Percentiles rank a stretch among this genome's conserved stretches.
Conservation (phyloP, 1,284 basidiomycete species). For the Pisolithus thermaeus region DNA sequence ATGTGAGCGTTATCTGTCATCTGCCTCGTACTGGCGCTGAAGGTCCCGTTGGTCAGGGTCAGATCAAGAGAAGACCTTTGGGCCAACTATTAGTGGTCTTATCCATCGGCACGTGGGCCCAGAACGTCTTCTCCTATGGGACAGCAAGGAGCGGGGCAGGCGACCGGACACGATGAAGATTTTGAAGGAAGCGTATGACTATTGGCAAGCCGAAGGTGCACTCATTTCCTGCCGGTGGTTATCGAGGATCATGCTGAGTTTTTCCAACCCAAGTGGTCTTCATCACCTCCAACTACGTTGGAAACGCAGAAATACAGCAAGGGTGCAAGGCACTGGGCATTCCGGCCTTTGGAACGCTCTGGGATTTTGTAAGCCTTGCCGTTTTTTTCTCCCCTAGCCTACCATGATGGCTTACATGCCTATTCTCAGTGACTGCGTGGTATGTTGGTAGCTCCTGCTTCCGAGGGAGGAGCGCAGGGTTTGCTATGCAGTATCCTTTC, state of each 20-base stretch:
- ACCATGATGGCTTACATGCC: slow-evolving; percentile 2
- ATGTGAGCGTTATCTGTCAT: slow-evolving; percentile 14
- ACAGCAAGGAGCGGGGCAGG: slow-evolving; percentile 61
- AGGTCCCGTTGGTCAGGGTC: slow-evolving; percentile 40
- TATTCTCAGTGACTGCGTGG: slow-evolving; percentile 17
- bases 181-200: slow-evolving; percentile 57
- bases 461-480: too few relatives aligned
- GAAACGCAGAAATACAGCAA: slow-evolving; percentile 69
- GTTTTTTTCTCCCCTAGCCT: slow-evolving; percentile 5
- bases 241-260: neutral
- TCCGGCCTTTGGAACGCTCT: slow-evolving; percentile 65
- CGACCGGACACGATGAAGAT: slow-evolving; percentile 75
- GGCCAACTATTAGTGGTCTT: slow-evolving; percentile 64
- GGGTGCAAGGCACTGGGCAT: slow-evolving; percentile 73
- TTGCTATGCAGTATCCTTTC: neutral
- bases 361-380: slow-evolving; percentile 56
- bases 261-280: slow-evolving; percentile 51
- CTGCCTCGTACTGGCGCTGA: slow-evolving; percentile 5
- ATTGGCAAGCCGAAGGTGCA: slow-evolving; percentile 66
- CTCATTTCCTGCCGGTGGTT: too few relatives aligned
- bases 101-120: slow-evolving; percentile 62
- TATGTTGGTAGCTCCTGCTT: too few relatives aligned
- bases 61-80: slow-evolving; percentile 74
- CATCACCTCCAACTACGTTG: slow-evolving; percentile 70
- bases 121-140: slow-evolving; percentile 68